Percentiles rank a stretch among this genome's conserved stretches.
phyloP scores from a whole-genome alignment of 106 monocot species.

The Dendrobium huoshanense region DNA sequence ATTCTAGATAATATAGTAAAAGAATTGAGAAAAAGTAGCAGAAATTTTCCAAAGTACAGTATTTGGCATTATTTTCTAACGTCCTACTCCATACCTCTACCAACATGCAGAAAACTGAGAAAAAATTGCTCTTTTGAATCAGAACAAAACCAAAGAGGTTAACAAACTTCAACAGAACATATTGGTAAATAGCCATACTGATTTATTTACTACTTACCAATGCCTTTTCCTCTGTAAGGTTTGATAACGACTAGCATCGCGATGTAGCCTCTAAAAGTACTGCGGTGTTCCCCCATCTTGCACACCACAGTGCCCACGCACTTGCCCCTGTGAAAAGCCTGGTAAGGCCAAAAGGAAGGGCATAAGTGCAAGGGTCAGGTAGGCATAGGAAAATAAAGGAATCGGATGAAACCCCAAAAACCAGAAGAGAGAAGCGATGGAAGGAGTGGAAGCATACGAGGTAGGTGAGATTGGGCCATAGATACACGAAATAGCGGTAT shows the following conservation, averaged over 20 bases:
- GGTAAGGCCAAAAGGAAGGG: background rate
- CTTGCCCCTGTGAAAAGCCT: constrained; percentile 86
- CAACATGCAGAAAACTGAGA: background rate
- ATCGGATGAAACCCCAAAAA: constrained; percentile 7
- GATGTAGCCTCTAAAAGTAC: constrained; percentile 73
- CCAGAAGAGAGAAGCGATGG: background rate
- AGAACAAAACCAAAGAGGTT: background rate
- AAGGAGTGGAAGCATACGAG: constrained; percentile 39
- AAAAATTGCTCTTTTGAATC: background rate
- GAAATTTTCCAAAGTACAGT: background rate
- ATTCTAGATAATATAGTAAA: no score
- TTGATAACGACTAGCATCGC: constrained; percentile 98
- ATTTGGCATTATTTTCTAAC: background rate
- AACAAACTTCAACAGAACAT: constrained; percentile 1
- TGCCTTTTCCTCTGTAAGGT: constrained; percentile 84
- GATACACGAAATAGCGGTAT: constrained; percentile 99
- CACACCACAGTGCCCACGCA: constrained; percentile 98
- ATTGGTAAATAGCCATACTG: background rate
- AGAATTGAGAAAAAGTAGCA: no score
- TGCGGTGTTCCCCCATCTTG: constrained; percentile 95
- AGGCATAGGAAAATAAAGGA: background rate
- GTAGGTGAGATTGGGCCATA: constrained; percentile 90
- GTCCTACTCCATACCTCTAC: background rate
- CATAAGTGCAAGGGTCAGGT: background rate
- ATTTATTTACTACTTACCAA: constrained; percentile 32